Evolutionary conservation across 352 stramenopile species (phyloP).

Genomic region (Saprolegnia parasitica): DNA sequence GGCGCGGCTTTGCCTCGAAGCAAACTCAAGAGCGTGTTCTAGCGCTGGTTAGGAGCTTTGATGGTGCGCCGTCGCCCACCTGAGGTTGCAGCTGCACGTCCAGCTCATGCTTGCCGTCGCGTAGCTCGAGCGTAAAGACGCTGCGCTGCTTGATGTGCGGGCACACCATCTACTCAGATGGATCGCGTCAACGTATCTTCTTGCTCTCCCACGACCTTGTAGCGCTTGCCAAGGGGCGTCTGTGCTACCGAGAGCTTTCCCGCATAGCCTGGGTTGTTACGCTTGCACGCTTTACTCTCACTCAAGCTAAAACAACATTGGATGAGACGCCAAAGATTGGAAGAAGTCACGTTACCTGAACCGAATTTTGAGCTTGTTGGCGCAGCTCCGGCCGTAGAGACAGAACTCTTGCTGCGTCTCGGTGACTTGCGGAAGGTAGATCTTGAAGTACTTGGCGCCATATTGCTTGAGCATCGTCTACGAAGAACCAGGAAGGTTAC

Average conservation of each 20-base stretch:
- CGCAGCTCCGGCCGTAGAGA: conserved; percentile 63
- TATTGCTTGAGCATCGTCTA: conserved; percentile 48
- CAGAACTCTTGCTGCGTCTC: conserved; percentile 66
- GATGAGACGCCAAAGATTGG: neutral
- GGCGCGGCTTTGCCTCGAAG: conserved; percentile 21
- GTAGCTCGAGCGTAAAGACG: conserved; percentile 69
- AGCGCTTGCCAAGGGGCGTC: conserved; percentile 44
- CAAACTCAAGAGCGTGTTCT: conserved; percentile 14
- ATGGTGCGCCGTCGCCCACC: conserved; percentile 27
- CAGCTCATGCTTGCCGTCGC: conserved; percentile 66
- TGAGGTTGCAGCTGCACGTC: conserved; percentile 53
- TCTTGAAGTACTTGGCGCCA: conserved; percentile 61
- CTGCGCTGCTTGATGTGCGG: conserved; percentile 39
- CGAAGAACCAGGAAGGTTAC: neutral
- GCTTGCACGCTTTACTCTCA: conserved; percentile 55
- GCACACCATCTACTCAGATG: conserved; percentile 19
- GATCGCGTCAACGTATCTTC: neutral
- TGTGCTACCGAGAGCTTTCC: conserved; percentile 57
- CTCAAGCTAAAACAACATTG: conserved; percentile 38
- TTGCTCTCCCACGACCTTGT: conserved; percentile 36
- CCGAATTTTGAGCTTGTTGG: conserved; percentile 71
- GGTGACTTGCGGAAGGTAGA: conserved; percentile 73
- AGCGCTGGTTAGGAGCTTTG: neutral
- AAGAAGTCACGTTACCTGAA: conserved; percentile 43
- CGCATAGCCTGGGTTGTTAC: conserved; percentile 53